Base-by-base conservation (phyloP, 2,329 filamentous ascomycete species). In the Aspergillus sp. region DNA sequence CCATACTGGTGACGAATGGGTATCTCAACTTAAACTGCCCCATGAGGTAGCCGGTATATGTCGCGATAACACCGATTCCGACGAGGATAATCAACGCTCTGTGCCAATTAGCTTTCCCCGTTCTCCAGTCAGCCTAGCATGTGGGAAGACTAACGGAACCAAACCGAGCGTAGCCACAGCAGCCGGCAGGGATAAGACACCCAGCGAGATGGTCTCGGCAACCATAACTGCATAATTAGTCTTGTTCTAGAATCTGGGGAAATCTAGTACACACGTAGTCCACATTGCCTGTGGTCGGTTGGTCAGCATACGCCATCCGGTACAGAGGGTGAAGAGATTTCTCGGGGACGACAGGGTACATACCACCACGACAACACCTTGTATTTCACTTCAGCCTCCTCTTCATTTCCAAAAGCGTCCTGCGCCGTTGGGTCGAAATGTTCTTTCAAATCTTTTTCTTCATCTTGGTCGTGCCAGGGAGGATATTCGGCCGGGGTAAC, bases 1-100 rank as follows among this genome's bases (percentile, higher is more conserved):
- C 80, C 60, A 86, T 85, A 59, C 80, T 81, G 43, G 78, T 74
- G 30, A 85, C 74, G 9, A 79, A 66, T 1, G 83, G 81, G 56
- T 77, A 74, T 25, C 64, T 65, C 41, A 75, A 59, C 54, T 78
- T 79, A 65, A 82, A 80, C 57, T 79, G 74, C 27, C 76, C 78
- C 39, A 82, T 73, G 9, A 82, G 70, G 54, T 75, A 79, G 41
- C 79, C 78, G 3, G 78, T 80, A 58, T 81, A 82, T 22, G 73
- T 78, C 4, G 79, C 72, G 19, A 82, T 63, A 37, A 76, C 49
- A 13, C 79, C 78, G 12, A 82, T 60, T 7, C 70, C 59, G 49
- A 80, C 56, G 46, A 79, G 75, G 30, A 80, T 65, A 33, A 82
- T 65, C 13, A 79, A 60, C 7, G 76, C 15, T 10, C 42, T 44